phyloP scores from a whole-genome alignment of 2,329 filamentous ascomycete species.

The Calonectria leucothoes region DNA sequence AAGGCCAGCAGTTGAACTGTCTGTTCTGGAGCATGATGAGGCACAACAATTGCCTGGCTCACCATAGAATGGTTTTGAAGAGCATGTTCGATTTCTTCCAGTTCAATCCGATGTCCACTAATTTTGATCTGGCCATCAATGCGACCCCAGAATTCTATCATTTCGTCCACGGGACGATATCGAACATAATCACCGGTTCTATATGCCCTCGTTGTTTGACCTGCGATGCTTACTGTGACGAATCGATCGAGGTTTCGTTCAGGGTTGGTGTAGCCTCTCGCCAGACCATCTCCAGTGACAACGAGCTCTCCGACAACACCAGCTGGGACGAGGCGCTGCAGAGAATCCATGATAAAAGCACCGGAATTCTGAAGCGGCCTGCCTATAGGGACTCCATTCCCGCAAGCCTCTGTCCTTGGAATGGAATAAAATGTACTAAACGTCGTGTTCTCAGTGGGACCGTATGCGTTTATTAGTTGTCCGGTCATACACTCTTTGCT shows the following conservation, averaged over 20 bases:
- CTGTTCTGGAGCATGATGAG: conserved; percentile 4
- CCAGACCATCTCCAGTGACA: conserved; percentile 36
- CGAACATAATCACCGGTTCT: conserved; percentile 60
- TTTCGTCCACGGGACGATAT: conserved; percentile 52
- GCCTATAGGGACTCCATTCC: neutral
- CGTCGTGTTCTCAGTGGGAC: conserved; percentile 30
- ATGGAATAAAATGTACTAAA: neutral
- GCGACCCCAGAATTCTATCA: conserved; percentile 58
- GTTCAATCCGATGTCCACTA: conserved; percentile 66
- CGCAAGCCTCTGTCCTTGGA: neutral
- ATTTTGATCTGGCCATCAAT: conserved; percentile 70
- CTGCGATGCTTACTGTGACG: neutral
- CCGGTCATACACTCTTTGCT: neutral
- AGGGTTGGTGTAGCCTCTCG: neutral
- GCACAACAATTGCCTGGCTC: neutral
- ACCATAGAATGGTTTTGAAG: conserved; percentile 24
- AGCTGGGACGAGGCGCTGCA: conserved; percentile 34
- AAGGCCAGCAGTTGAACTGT: conserved; percentile 14
- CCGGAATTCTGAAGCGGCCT: neutral
- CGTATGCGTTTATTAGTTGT: conserved; percentile 24
- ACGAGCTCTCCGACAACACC: conserved; percentile 44
- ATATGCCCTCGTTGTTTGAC: conserved; percentile 42
- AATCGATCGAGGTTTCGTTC: neutral
- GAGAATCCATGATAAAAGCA: conserved; percentile 38
- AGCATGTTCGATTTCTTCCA: conserved; percentile 44